Conservation (phyloP, 768 basidiomycete species). For the Sutorius australiensis region DNA sequence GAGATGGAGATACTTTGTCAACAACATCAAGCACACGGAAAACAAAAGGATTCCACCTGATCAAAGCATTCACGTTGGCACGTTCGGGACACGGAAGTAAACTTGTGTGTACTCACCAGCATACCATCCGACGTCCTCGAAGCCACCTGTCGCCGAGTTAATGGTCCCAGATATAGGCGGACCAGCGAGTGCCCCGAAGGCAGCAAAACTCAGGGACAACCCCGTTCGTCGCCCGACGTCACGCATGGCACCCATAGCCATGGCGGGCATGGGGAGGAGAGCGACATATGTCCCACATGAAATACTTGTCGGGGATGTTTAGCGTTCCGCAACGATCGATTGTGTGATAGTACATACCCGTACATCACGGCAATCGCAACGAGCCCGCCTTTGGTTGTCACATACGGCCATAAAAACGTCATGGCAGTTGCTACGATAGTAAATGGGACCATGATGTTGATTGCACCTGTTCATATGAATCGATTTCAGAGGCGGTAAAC, state of each 20-base stretch:
- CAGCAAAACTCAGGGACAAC: slow-evolving; percentile 57
- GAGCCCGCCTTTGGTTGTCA: slow-evolving; percentile 39
- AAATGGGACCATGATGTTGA: slow-evolving; percentile 68
- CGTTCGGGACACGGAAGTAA: neutral
- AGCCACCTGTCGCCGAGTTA: slow-evolving; percentile 48
- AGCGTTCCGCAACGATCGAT: neutral
- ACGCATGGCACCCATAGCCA: slow-evolving; percentile 53
- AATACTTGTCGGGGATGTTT: slow-evolving; percentile 38
- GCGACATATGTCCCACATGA: slow-evolving; percentile 60
- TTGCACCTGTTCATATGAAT: slow-evolving; percentile 40
- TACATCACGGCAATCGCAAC: slow-evolving; percentile 58
- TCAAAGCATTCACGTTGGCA: neutral
- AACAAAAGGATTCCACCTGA: slow-evolving; percentile 39
- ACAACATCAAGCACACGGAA: slow-evolving; percentile 39
- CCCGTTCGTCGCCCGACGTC: slow-evolving; percentile 67
- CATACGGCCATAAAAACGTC: slow-evolving; percentile 73
- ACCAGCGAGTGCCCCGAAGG: slow-evolving; percentile 62
- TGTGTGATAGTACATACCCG: slow-evolving; percentile 40
- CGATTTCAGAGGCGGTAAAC: neutral
- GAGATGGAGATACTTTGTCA: slow-evolving; percentile 40
- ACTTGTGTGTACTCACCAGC: slow-evolving; percentile 30
- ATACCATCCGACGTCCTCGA: slow-evolving; percentile 34
- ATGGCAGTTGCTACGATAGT: slow-evolving; percentile 53
- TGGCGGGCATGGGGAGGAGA: slow-evolving; percentile 52
- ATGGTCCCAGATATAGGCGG: slow-evolving; percentile 76